phyloP scores from a whole-genome alignment of 1,284 basidiomycete species.

The Moesziomyces sp. region DNA sequence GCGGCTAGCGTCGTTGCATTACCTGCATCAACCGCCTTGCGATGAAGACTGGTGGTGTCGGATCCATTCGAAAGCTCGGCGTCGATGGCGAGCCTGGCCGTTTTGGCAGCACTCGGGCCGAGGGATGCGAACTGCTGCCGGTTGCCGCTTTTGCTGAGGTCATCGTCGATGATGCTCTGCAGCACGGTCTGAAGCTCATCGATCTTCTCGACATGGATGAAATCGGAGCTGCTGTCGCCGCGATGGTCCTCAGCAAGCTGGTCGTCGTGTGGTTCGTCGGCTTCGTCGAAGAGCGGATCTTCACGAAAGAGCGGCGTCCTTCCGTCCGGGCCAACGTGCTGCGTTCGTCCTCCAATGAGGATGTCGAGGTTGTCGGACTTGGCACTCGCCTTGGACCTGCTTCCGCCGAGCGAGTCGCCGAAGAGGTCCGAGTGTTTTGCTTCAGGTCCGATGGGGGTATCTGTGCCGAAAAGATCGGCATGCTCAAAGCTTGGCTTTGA shows the following conservation, averaged over 20 bases:
- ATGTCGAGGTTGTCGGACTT: slow-evolving; percentile 55
- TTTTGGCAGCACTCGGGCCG: slow-evolving; percentile 10
- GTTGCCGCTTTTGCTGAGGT: slow-evolving; percentile 28
- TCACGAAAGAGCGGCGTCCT: slow-evolving; percentile 52
- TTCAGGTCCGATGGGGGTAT: slow-evolving; percentile 26
- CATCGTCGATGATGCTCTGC: slow-evolving; percentile 89
- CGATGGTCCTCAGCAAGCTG: slow-evolving; percentile 23
- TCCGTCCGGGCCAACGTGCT: slow-evolving; percentile 43
- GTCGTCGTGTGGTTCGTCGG: slow-evolving; percentile 30
- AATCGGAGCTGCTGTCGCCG: slow-evolving; percentile 36
- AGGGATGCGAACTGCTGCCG: slow-evolving; percentile 10
- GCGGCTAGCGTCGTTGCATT: slow-evolving; percentile 11
- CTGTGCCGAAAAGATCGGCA: slow-evolving; percentile 43
- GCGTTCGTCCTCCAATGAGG: slow-evolving; percentile 54
- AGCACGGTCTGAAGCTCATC: slow-evolving; percentile 84
- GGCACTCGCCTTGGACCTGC: slow-evolving; percentile 38
- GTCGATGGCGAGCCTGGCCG: slow-evolving; percentile 15
- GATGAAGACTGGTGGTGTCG: slow-evolving; percentile 6
- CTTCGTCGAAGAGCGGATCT: slow-evolving; percentile 57
- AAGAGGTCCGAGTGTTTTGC: slow-evolving; percentile 30
- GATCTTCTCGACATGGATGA: slow-evolving; percentile 47
- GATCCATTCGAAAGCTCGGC: slow-evolving; percentile 7
- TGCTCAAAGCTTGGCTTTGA: slow-evolving; percentile 28
- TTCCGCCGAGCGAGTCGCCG: slow-evolving; percentile 29
- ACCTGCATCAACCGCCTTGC: neutral